A percentile compares a stretch with the other conserved stretches of the same genome.
phyloP scores from a whole-genome alignment of 2,329 filamentous ascomycete genomes.

The Elsinoe fawcettii region DNA sequence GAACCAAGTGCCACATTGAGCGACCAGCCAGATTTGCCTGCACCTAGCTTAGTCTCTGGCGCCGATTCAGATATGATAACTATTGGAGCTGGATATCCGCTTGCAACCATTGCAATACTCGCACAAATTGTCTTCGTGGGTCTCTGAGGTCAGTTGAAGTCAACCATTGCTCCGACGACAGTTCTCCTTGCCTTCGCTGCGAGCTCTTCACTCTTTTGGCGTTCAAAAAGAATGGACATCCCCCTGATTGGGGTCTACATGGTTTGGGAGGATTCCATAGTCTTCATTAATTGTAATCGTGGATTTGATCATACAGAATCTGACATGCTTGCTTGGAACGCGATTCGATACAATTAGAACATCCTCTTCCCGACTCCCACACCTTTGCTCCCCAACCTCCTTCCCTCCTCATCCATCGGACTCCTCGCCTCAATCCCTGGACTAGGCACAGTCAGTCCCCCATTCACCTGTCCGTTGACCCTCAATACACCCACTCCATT shows the following conservation, averaged over 20 bases:
- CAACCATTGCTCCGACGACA: background rate
- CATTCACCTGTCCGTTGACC: slow-evolving; percentile 1
- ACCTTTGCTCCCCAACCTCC: slow-evolving; percentile 2
- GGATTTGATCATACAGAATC: background rate
- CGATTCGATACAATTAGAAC: background rate
- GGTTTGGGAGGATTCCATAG: background rate
- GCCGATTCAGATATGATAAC: slow-evolving; percentile 3
- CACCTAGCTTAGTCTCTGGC: slow-evolving; percentile 1
- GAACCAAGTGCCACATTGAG: background rate
- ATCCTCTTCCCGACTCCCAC: slow-evolving; percentile 8
- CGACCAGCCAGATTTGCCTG: background rate
- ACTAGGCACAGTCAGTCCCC: slow-evolving; percentile 6
- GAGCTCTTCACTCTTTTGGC: background rate
- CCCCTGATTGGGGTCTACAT: background rate
- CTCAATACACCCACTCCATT: background rate
- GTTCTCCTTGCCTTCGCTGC: background rate
- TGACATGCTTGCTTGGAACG: background rate
- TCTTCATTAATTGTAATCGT: background rate
- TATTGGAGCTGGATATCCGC: background rate
- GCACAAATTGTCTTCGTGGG: slow-evolving; percentile 2
- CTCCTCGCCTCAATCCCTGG: background rate
- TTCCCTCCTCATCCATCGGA: slow-evolving; percentile 8
- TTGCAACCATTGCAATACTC: background rate
- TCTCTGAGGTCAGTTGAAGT: background rate
- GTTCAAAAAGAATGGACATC: background rate